Conservation (phyloP, 495 filamentous ascomycete genomes). For the Neurospora hispaniola region DNA sequence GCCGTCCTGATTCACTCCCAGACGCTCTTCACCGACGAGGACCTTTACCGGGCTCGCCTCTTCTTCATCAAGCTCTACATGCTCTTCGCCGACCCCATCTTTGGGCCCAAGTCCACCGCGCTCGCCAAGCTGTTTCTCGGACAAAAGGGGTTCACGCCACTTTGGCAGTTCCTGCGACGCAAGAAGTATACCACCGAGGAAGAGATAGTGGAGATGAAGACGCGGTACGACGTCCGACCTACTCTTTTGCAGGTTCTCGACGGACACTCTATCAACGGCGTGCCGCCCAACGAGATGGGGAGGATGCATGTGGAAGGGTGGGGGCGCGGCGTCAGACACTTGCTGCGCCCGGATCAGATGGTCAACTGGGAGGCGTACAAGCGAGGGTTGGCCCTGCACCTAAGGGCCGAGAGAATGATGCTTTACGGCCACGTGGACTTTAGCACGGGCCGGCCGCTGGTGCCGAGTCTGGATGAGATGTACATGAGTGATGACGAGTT, state of each 20-base stretch:
- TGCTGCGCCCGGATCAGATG: conserved; percentile 48
- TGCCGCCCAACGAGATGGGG: conserved; percentile 39
- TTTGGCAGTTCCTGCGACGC: conserved; percentile 40
- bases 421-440: conserved; percentile 45
- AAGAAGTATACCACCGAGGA: conserved; percentile 23
- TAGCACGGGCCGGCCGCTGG: conserved; percentile 26
- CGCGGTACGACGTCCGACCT: conserved; percentile 28
- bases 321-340: conserved; percentile 26
- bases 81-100: conserved; percentile 42
- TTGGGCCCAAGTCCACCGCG: conserved; percentile 23
- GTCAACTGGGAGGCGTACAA: conserved; percentile 38
- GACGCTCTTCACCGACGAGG: conserved; percentile 38
- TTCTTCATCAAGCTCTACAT: conserved; percentile 56
- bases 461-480: conserved; percentile 30
- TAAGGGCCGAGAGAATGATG: conserved; percentile 40
- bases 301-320: conserved; percentile 41
- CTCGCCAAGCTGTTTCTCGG: conserved; percentile 47
- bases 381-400: conserved; percentile 33
- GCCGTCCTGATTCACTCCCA: conserved; percentile 36
- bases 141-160: conserved; percentile 41
- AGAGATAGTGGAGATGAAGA: conserved; percentile 36
- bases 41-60: conserved; percentile 42
- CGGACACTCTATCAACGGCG: conserved; percentile 29
- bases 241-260: not conserved
- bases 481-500: conserved; percentile 34